Base-by-base conservation (phyloP, 345 rosid genomes). In the Microcos paniculata region DNA sequence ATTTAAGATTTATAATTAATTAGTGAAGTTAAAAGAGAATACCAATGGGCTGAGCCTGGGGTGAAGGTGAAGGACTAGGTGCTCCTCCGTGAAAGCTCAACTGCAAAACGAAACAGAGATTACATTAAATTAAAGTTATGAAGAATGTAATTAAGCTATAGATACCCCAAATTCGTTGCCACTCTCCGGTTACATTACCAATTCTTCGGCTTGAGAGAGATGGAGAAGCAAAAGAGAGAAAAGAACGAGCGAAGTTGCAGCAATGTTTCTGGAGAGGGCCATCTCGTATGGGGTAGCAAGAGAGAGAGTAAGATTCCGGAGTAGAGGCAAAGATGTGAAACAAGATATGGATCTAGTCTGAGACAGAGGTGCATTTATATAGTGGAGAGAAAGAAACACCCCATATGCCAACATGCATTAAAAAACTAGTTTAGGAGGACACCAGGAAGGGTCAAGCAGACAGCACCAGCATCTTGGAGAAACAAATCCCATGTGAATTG, bases 201-300 rank as follows among this genome's bases (percentile, higher is more conserved):
- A 5, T 71, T 71, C 30, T 51, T 71, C 72, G 71, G 80, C 80
- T 77, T 77, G 72, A 33, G 53, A 43, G 53, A 62, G 24, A 21
- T 71, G 76, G 46, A 77, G 57, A 21, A 77, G 65, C 72, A 71
- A 53, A 71, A 77, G 65, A 77, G 76, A 77, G 71, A 62, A 13
- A 51, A 77, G 46, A 42, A 62, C 16, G 16, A 77, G 33, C 12
- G 67, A 70, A 77, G 40, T 2, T 3, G 80, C 75, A 48, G 53
- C 62, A 24, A 77, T 18, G 28, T 48, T 77, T 6, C n/a, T 70
- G 62, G 74, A 56, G 30, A 57, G 5, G 19, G 79, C 61, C 79
- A 59, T 77, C 2, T 11, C 49, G 28, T 40, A 35, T 35, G 6
- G 10, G 53, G n/a, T 5, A 42, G 45, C 45, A 21, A 52, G 23